Evolutionary conservation across 2,329 filamentous ascomycete genomes (phyloP).

Genomic region (Neonectria punicea): DNA sequence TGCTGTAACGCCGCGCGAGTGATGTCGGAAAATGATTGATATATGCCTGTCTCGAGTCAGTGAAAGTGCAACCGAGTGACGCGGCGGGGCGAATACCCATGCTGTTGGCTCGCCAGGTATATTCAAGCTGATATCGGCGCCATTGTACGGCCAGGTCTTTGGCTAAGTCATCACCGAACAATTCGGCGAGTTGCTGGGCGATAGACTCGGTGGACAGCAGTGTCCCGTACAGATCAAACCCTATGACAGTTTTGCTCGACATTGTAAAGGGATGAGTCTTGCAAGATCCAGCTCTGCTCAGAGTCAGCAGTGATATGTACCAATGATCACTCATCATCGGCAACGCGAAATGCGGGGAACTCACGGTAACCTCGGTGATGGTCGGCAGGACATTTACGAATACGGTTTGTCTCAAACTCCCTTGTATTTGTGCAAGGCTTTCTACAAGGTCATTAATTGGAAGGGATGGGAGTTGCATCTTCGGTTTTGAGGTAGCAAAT

Average conservation of each 20-base stretch:
- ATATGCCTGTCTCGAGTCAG: constrained; percentile 54
- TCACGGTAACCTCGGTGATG: background rate
- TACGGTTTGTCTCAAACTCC: background rate
- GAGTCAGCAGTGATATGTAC: background rate
- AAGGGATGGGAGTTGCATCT: too few species aligned
- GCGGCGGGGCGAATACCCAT: constrained; percentile 66
- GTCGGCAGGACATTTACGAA: background rate
- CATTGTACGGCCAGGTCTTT: constrained; percentile 68
- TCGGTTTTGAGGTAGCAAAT: too few species aligned
- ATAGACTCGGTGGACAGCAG: constrained; percentile 78
- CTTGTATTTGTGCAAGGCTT: too few species aligned
- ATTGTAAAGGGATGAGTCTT: background rate
- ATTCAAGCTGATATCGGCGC: constrained; percentile 78
- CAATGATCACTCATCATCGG: background rate
- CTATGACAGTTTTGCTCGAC: constrained; percentile 59
- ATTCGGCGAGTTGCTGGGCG: constrained; percentile 63
- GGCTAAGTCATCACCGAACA: constrained; percentile 69
- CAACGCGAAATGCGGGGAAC: background rate
- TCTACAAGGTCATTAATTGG: too few species aligned
- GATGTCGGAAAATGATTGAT: constrained; percentile 65
- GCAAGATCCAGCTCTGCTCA: background rate
- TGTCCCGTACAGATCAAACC: constrained; percentile 82
- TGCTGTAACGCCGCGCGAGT: constrained; percentile 72
- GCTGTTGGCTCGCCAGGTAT: constrained; percentile 79
- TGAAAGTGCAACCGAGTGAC: too few species aligned